Base-by-base conservation (phyloP, 345 rosid species). In the Iberis pinnata region DNA sequence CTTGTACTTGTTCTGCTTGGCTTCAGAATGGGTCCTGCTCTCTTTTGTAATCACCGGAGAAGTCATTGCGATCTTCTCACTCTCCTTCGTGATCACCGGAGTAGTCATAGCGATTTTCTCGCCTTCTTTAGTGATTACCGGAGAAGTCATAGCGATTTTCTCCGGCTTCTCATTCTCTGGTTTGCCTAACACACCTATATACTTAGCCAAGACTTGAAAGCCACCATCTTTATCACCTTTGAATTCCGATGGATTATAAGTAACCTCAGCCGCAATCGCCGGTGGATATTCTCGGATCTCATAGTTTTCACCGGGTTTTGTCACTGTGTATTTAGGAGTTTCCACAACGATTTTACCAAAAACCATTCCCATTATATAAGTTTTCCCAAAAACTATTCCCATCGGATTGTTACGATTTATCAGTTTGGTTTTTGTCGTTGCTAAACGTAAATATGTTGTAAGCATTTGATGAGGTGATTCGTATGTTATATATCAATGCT, bases 21-120 rank as follows among this genome's bases (percentile, higher is more conserved):
- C n/a, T n/a, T n/a, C n/a, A n/a, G n/a, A n/a, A n/a, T n/a, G n/a
- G n/a, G n/a, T 18, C 41, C 68, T 1, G 43, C 61, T 12, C 38
- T 58, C 72, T 59, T 57, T 76, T 0, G 90, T 84, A 32, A 88
- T 78, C 63, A 88, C 95, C 1, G 97, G 88, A 53, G 88, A 79
- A 1, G 94, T 84, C 95, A 86, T 89, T 3, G 76, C 89, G 7
- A 86, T 79, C 80, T 75, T 76, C 66, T 89, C 94, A 0, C 19
- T 64, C 8, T 61, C 73, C 63, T 59, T 77, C 0, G 94, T 86
- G 32, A 89, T 79, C 64, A 89, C 96, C 1, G 98, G 92, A 53
- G 92, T 75, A 1, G 95, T 84, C 96, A 86, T 90, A 4, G 81
- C 89, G 8, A 89, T 79, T 80, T 75, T 75, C 65, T 89, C 94